Evolutionary conservation across 108 stramenopile species (phyloP), one percentile per base, ranked within the genome.

Genomic region (Thalassiosira profunda): DNA sequence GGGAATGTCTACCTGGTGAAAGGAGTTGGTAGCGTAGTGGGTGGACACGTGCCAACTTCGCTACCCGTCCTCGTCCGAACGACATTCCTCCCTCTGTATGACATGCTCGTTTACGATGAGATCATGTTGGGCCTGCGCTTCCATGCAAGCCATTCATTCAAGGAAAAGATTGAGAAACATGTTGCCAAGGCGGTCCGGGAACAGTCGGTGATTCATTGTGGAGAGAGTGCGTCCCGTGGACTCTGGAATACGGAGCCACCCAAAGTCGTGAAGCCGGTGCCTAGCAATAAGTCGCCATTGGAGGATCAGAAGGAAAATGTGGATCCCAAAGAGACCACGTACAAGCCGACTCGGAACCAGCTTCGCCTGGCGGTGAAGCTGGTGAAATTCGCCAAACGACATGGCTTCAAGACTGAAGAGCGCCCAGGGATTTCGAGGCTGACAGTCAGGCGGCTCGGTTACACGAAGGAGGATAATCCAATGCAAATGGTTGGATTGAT

Each of bases 91-190:
- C 64, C 64, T 0, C 23, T 65, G 21, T 65, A 65, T 25, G 47
- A 65, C 38, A 51, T 65, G 24, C 47, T 65, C 8, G 64, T 65
- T 9, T 65, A 65, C 53, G 64, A 65, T 65, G 64, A 52, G 11
- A 33, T 65, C 17, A 65, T 52, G 64, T 21, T 24, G 25, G 28
- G 21, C n/a, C 25, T 30, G 9, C 2, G 30, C 11, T 30, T 26
- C 18, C 47, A 10, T 3, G 35, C 38, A 21, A 51, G 30, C 3
- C 23, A 26, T 23, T 3, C 17, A 1, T 24, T 65, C 10, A 65
- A 65, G 64, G 17, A 49, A 3, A 53, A 17, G 24, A 65, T 65
- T 38, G 21, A 65, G 14, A 23, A 36, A 24, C 47, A 65, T 15
- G 49, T 65, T 26, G 36, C 28, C 5, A 40, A 38, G 17, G 64